Conservation (phyloP, 2,329 filamentous ascomycete species). For the Cladosporium sp. region DNA sequence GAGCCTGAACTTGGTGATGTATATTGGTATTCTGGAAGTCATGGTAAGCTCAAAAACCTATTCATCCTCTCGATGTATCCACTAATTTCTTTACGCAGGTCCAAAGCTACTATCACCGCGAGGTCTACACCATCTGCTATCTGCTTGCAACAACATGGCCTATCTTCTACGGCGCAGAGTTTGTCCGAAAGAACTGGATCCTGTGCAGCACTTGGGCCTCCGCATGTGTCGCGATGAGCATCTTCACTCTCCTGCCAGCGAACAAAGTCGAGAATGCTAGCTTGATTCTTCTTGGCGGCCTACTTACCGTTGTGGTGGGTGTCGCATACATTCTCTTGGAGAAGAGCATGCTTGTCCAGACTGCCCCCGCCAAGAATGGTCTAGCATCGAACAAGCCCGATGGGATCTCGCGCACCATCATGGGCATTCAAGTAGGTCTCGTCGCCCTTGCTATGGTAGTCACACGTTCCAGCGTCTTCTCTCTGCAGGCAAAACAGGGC, state of each 20-base stretch:
- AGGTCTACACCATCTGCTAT: constrained; percentile 80
- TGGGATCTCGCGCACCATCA: constrained; percentile 53
- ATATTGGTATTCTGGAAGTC: constrained; percentile 72
- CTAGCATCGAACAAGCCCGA: constrained; percentile 34
- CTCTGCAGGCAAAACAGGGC: constrained; percentile 78
- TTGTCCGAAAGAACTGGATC: constrained; percentile 62
- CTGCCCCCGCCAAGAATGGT: constrained; percentile 31
- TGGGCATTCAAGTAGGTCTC: constrained; percentile 72
- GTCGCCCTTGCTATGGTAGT: constrained; percentile 77
- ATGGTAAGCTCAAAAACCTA: constrained; percentile 44
- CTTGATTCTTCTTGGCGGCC: constrained; percentile 70
- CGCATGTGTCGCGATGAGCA: constrained; percentile 79
- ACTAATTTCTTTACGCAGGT: constrained; percentile 51
- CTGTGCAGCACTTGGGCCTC: constrained; percentile 68
- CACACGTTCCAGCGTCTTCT: constrained; percentile 79
- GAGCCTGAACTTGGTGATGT: constrained; percentile 59
- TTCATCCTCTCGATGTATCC: constrained; percentile 1
- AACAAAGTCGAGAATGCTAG: constrained; percentile 75
- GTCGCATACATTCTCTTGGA: constrained; percentile 77
- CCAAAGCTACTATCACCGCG: constrained; percentile 84
- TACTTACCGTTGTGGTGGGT: constrained; percentile 72
- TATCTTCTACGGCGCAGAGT: constrained; percentile 64
- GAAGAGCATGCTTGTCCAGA: constrained; percentile 51
- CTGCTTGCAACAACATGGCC: constrained; percentile 76
- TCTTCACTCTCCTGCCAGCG: constrained; percentile 83